Evolutionary conservation across 176 grass and related monocot species (phyloP).

Genomic region (Pharus latifolius): DNA sequence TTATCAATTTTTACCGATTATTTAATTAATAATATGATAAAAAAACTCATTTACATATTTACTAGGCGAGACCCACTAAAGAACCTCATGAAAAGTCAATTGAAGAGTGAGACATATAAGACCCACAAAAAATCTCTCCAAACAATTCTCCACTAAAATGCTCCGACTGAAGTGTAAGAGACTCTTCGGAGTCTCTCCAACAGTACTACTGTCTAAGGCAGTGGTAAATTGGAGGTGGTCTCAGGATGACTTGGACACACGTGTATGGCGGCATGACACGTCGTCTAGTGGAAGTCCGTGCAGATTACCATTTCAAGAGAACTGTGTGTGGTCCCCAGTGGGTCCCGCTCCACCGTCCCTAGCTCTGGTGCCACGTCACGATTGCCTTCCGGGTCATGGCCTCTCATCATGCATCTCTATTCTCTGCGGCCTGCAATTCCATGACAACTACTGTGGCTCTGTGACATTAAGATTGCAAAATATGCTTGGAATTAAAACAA

Average conservation of each 20-base stretch:
- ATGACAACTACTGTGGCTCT: background rate
- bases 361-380: slow-evolving; percentile 21
- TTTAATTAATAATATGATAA: no score
- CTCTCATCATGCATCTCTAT: background rate
- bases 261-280: slow-evolving; percentile 7
- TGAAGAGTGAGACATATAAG: no score
- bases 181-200: no score
- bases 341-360: slow-evolving; percentile 4
- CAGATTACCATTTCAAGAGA: background rate
- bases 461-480: background rate
- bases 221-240: slow-evolving; percentile 9
- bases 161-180: no score
- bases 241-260: slow-evolving; percentile 9
- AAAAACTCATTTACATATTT: no score
- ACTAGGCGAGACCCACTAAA: no score
- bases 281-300: background rate
- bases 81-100: no score
- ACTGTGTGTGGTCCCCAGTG: background rate
- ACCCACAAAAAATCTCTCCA: no score
- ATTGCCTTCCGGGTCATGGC: slow-evolving; percentile 11
- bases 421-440: background rate
- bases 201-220: no score
- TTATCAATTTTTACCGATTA: no score
- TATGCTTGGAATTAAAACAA: no score
- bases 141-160: no score